Percentiles rank a stretch among this genome's conserved stretches.
These are phyloP conservation scores for Evernia prunastri DNA, from an alignment of 495 filamentous ascomycete species.

Conservation along the genomic window DNA sequence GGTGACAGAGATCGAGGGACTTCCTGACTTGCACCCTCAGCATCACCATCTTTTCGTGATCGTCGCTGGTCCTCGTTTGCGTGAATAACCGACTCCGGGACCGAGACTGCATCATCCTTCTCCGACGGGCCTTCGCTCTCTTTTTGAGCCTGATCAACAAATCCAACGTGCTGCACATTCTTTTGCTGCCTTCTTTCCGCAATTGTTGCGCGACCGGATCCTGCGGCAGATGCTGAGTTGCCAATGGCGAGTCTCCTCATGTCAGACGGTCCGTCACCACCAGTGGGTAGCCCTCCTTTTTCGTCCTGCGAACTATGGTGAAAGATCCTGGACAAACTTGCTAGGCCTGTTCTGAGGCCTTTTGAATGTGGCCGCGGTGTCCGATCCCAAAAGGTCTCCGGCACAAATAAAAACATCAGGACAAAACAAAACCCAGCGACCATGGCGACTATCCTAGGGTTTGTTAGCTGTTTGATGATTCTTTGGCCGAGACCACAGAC, in stretches of 20 bases:
- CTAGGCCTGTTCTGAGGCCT: slow-evolving; percentile 19
- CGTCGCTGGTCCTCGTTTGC: not conserved
- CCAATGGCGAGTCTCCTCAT: slow-evolving; percentile 23
- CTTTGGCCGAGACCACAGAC: slow-evolving; percentile 9
- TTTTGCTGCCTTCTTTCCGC: slow-evolving; percentile 24
- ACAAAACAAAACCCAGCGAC: slow-evolving; percentile 68
- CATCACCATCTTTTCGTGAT: not conserved
- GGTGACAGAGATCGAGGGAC: slow-evolving; percentile 9
- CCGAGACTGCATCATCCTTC: not conserved
- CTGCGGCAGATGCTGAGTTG: slow-evolving; percentile 15
- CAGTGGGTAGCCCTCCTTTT: slow-evolving; percentile 9
- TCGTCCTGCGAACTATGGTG: slow-evolving; percentile 11
- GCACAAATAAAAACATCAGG: slow-evolving; percentile 83
- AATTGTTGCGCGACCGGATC: slow-evolving; percentile 14
- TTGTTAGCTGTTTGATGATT: slow-evolving; percentile 23
- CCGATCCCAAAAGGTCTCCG: slow-evolving; percentile 95
- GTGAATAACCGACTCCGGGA: not conserved
- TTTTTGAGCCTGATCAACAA: slow-evolving; percentile 35
- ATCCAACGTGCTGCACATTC: slow-evolving; percentile 47
- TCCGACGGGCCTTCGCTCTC: not conserved
- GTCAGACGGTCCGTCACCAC: slow-evolving; percentile 17
- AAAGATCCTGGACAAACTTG: slow-evolving; percentile 23
- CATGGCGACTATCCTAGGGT: slow-evolving; percentile 70
- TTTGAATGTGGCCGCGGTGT: slow-evolving; percentile 56
- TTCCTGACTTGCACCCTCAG: not conserved